Percentiles rank a stretch among this genome's conserved stretches.
Evolutionary conservation across 2,329 filamentous ascomycete genomes (phyloP).

Genomic region (Zymoseptoria ardabiliae): DNA sequence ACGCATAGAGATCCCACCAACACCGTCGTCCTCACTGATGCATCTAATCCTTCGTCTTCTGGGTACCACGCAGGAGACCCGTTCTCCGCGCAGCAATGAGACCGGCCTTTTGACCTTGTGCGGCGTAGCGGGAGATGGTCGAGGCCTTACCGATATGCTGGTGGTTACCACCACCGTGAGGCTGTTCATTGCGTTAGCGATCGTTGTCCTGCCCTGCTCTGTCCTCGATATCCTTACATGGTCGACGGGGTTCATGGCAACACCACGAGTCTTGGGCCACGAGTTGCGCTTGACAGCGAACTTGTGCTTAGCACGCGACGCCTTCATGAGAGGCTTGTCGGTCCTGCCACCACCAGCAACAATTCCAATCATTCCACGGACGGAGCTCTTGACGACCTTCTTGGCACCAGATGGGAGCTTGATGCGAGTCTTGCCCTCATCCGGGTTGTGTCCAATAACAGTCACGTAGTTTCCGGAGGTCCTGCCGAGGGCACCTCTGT

Average conservation of each 20-base stretch:
- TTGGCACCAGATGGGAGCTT: conserved; percentile 99
- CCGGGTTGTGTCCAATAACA: conserved; percentile 93
- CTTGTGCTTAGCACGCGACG: conserved; percentile 99
- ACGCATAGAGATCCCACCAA: conserved; percentile 25
- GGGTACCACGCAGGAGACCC: conserved; percentile 99
- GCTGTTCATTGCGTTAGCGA: conserved; percentile 31
- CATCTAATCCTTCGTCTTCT: conserved; percentile 88
- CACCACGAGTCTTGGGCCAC: conserved; percentile 99
- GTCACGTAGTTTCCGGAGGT: conserved; percentile 99
- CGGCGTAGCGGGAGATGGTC: conserved; percentile 96
- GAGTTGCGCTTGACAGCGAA: conserved; percentile 99
- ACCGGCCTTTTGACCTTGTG: conserved; percentile 99
- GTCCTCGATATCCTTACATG: conserved; percentile 51
- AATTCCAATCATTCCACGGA: conserved; percentile 98
- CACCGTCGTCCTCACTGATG: conserved; percentile 23
- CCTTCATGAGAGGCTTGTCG: conserved; percentile 99
- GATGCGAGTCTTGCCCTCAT: conserved; percentile 99
- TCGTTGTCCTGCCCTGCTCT: conserved; percentile 17
- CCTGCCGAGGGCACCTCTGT: conserved; percentile 91
- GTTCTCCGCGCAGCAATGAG: conserved; percentile 99
- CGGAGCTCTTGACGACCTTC: conserved; percentile 90
- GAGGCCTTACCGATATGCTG: conserved; percentile 99
- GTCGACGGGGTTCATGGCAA: conserved; percentile 99
- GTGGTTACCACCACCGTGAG: conserved; percentile 81
- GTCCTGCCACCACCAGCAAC: conserved; percentile 98